phyloP scores from a whole-genome alignment of 495 filamentous ascomycete species.

The Bacidia gigantensis region DNA sequence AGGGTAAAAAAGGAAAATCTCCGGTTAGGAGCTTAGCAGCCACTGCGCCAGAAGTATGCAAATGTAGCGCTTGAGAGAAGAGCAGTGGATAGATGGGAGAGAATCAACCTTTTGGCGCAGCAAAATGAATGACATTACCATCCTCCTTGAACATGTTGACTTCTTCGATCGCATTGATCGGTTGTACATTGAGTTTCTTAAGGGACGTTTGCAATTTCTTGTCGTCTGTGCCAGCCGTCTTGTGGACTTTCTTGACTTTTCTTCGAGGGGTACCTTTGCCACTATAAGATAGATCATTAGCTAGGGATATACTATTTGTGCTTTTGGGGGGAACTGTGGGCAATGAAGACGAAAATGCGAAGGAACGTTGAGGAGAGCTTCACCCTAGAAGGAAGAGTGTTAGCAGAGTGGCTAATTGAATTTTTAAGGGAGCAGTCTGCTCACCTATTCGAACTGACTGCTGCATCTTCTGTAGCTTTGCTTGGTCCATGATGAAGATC shows the following conservation, averaged over 20 bases:
- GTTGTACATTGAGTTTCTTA: slow-evolving; percentile 93
- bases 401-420: too few relatives aligned
- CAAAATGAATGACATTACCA: slow-evolving; percentile 98
- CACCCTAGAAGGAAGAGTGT: too few relatives aligned
- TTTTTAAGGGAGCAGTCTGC: slow-evolving; percentile 20
- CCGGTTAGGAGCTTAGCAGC: too few relatives aligned
- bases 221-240: slow-evolving; percentile 82
- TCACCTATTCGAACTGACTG: slow-evolving; percentile 43
- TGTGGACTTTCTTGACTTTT: slow-evolving; percentile 96
- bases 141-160: slow-evolving; percentile 99
- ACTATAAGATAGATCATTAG: slow-evolving; percentile 44
- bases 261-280: slow-evolving; percentile 96
- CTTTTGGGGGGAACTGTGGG: slow-evolving; percentile 1
- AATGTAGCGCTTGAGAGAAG: too few relatives aligned
- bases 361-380: background rate
- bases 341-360: too few relatives aligned
- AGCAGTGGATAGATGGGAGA: background rate
- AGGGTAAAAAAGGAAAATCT: too few relatives aligned
- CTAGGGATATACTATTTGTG: too few relatives aligned
- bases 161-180: slow-evolving; percentile 98
- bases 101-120: slow-evolving; percentile 78
- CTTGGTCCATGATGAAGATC: slow-evolving; percentile 38
- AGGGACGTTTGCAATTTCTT: slow-evolving; percentile 95
- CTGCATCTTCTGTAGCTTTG: slow-evolving; percentile 44
- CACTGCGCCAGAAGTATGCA: too few relatives aligned